phyloP scores from a whole-genome alignment of 2,329 filamentous ascomycete genomes.

The Thielaviopsis punctulata region DNA sequence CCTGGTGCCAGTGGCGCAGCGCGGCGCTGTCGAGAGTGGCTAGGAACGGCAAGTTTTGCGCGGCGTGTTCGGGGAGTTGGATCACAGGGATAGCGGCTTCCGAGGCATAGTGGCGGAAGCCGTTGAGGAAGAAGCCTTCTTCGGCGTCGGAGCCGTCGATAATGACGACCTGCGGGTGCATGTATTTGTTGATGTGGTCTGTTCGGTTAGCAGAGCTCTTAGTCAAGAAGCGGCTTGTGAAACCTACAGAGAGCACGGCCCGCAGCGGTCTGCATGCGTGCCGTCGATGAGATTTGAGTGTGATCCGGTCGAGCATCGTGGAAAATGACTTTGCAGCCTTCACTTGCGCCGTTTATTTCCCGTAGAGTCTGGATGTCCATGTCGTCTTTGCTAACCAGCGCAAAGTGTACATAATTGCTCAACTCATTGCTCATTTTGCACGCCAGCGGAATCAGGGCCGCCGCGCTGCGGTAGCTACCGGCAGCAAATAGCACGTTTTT shows the following conservation, averaged over 20 bases:
- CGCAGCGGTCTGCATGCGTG: conserved; percentile 48
- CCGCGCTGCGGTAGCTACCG: conserved; percentile 54
- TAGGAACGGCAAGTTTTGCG: conserved; percentile 56
- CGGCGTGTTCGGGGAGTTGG: conserved; percentile 48
- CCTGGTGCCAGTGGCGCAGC: conserved; percentile 61
- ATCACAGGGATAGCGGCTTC: conserved; percentile 46
- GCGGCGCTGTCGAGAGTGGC: conserved; percentile 58
- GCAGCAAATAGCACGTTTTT: conserved; percentile 66
- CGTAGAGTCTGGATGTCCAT: conserved; percentile 53
- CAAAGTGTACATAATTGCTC: conserved; percentile 65
- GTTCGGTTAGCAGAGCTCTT: conserved; percentile 6
- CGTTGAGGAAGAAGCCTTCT: conserved; percentile 48
- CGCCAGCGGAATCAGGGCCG: conserved; percentile 60
- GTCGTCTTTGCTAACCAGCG: conserved; percentile 55
- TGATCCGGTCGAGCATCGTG: conserved; percentile 64
- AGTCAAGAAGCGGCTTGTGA: background rate
- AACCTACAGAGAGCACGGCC: conserved; percentile 44
- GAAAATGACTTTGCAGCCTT: conserved; percentile 46
- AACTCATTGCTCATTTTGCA: conserved; percentile 65
- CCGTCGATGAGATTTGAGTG: conserved; percentile 48
- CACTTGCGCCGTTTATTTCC: conserved; percentile 62
- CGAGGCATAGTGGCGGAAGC: conserved; percentile 36
- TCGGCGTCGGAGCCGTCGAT: conserved; percentile 52
- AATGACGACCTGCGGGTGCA: conserved; percentile 63
- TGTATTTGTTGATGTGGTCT: conserved; percentile 50